A percentile compares a stretch with the other conserved stretches of the same genome.
Evolutionary conservation across 148 eudicot genomes (phyloP).

Genomic region (Silene latifolia): DNA sequence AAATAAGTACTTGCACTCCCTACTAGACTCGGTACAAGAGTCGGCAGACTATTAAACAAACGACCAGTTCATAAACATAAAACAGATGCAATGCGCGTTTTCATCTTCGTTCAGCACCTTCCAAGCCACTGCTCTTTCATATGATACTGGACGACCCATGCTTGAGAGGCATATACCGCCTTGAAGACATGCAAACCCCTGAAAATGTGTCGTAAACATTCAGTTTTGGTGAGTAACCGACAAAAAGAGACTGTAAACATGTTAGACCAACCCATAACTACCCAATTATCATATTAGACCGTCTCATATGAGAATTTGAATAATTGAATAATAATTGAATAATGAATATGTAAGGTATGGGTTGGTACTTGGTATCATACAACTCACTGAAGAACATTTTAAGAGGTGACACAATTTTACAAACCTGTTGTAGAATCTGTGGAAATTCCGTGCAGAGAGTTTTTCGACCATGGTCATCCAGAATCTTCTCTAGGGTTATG

Average conservation of each 20-base stretch:
- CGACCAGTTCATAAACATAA: constrained; percentile 90
- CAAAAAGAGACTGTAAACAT: too few species aligned
- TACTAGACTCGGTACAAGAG: not conserved
- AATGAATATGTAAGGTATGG: too few species aligned
- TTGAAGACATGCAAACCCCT: constrained; percentile 88
- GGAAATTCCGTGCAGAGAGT: constrained; percentile 62
- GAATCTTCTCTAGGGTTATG: constrained; percentile 56
- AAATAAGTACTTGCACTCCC: not conserved
- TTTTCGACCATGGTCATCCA: constrained; percentile 65
- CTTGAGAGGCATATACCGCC: constrained; percentile 83
- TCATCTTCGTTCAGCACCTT: constrained; percentile 82
- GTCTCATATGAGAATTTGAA: too few species aligned
- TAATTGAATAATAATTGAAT: too few species aligned
- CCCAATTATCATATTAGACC: not conserved
- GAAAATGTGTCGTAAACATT: not conserved
- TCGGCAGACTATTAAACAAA: constrained; percentile 43
- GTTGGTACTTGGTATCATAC: too few species aligned
- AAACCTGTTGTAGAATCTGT: constrained; percentile 59
- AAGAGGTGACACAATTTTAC: too few species aligned
- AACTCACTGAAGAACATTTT: too few species aligned
- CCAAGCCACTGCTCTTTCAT: constrained; percentile 90
- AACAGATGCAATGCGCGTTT: constrained; percentile 77
- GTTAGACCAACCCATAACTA: too few species aligned
- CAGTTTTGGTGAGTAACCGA: not conserved
- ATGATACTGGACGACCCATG: constrained; percentile 80